Evolutionary conservation across 1,139 yeast species (phyloP).

Genomic region (Saccharomyces hybrid): DNA sequence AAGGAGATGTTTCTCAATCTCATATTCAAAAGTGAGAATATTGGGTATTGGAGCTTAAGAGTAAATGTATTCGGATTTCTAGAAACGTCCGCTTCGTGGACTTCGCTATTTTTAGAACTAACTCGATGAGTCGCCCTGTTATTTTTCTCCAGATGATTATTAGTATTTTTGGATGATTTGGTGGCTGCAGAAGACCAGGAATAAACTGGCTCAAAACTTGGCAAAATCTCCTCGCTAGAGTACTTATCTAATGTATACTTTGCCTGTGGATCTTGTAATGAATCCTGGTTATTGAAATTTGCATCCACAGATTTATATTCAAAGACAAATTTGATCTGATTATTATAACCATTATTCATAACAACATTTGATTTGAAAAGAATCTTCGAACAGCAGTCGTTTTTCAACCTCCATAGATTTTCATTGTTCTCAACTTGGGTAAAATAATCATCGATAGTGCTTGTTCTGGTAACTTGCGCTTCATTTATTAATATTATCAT

Average conservation of each 20-base stretch:
- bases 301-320: conserved; percentile 6
- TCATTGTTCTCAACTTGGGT: conserved; percentile 2
- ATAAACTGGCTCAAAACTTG: conserved; percentile 23
- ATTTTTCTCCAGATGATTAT: neutral
- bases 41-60: conserved; percentile 19
- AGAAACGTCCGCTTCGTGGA: neutral
- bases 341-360: conserved; percentile 30
- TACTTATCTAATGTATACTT: neutral
- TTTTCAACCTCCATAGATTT: conserved; percentile 15
- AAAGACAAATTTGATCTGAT: conserved; percentile 19
- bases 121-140: neutral
- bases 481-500: conserved; percentile 26
- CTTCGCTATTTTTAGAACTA: neutral
- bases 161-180: neutral
- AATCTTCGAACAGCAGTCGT: conserved; percentile 13
- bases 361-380: conserved; percentile 27
- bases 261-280: neutral
- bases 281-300: neutral
- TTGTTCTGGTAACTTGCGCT: conserved; percentile 17
- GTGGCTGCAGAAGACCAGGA: conserved; percentile 9
- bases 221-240: conserved; percentile 10
- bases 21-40: conserved; percentile 29
- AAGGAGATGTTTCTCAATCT: conserved; percentile 26
- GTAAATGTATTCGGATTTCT: neutral
- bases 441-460: conserved; percentile 8